Percentiles rank a stretch among this genome's conserved stretches.
Conservation (phyloP, 257 asterid genomes). For the Ligustrum vulgare region DNA sequence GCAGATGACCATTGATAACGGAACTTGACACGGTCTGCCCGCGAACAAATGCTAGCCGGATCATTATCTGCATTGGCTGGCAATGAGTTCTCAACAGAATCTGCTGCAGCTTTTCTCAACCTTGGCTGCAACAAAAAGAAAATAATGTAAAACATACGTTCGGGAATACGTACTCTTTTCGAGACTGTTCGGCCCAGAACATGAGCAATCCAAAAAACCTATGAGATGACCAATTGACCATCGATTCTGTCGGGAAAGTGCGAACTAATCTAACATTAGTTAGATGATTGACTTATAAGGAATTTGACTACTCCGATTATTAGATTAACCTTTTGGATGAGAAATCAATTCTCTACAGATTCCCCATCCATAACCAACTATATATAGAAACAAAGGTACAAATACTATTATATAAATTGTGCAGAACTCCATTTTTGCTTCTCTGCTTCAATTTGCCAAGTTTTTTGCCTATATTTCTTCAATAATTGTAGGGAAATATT, state of each 20-base stretch:
- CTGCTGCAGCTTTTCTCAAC: conserved; percentile 64
- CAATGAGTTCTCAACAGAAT: too few species aligned
- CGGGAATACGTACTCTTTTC: background rate
- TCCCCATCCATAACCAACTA: conserved; percentile 70
- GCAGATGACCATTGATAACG: conserved; percentile 81
- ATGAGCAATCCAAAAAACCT: conserved; percentile 74
- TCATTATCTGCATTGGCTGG: conserved; percentile 54
- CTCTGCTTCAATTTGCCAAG: background rate
- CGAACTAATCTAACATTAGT: too few species aligned
- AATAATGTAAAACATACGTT: background rate
- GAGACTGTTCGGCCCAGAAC: conserved; percentile 24
- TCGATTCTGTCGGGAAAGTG: too few species aligned
- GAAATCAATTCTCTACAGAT: conserved; percentile 16
- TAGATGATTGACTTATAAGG: too few species aligned
- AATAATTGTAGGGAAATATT: too few species aligned
- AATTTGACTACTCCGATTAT: too few species aligned
- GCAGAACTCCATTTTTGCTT: conserved; percentile 29
- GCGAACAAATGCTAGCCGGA: conserved; percentile 69
- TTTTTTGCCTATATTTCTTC: background rate
- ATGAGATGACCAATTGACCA: conserved; percentile 81
- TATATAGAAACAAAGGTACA: conserved; percentile 32
- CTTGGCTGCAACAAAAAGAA: conserved; percentile 35
- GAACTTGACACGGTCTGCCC: too few species aligned
- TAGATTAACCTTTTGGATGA: too few species aligned
- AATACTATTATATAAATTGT: conserved; percentile 26